Base-by-base conservation (phyloP, 2,329 filamentous ascomycete species). In the Harringtonia aguacate region DNA sequence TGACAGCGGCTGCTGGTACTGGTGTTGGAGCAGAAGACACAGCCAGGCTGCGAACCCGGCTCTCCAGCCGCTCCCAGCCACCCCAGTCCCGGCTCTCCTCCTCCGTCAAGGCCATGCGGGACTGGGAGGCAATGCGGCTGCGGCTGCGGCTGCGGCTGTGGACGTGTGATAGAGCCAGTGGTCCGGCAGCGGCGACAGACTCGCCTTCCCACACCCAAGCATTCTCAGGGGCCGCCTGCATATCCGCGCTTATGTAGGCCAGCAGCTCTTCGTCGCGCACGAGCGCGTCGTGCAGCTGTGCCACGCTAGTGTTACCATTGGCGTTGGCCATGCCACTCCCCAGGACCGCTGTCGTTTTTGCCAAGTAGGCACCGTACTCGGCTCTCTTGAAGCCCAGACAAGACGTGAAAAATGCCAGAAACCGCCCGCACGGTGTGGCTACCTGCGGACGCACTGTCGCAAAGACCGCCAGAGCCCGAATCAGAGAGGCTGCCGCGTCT, bases 251-350 rank as follows among this genome's bases (percentile, higher is more conserved):
- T 1, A 85, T 79, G 55, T 95, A 95, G 0, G 81, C 86, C 24
- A 97, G 66, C 53, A 97, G 74, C 58, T 95, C 90, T 58, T 97
- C 89, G 55, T 98, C 89, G 4, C 71, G 69, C 37, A 68, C 39
- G 17, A 73, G 53, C 1, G 58, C 56, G 4, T 69, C 65, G 41
- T 64, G 63, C 43, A 53, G 51, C 43, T 41, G 51, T 36, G 47
- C 24, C 24, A 27, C 24, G 56, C 39, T 47, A 54, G 36, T 24
- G 52, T 22, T 40, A 39, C 38, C 36, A 54, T 17, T 40, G 35
- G 3, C 45, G 46, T 49, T 28, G 57, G 9, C 33, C 58, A 39
- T 29, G 59, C 33, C 20, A n/a, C 8, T 15, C 4, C 8, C 24
- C 24, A 28, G 36, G 10, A 52, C 2, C 21, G 21, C 3, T 13